Evolutionary conservation across 2,329 filamentous ascomycete species (phyloP).

Genomic region (Scytalidium sp.): DNA sequence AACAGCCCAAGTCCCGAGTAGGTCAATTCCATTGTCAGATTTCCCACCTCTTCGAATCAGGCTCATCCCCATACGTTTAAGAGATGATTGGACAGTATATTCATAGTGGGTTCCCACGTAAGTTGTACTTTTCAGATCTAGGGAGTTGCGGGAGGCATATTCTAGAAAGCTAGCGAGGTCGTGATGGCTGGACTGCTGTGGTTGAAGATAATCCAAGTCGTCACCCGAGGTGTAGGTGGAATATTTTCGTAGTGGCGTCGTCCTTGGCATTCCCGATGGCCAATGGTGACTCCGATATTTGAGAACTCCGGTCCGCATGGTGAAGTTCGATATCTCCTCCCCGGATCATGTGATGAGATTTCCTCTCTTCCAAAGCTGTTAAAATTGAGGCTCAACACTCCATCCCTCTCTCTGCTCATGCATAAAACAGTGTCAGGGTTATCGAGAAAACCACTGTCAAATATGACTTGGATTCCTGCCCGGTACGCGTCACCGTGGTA

Average conservation of each 20-base stretch:
- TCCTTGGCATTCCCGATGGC: not conserved
- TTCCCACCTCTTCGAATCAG: slow-evolving; percentile 63
- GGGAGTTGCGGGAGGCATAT: slow-evolving; percentile 53
- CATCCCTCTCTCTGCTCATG: no score
- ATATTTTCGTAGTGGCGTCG: slow-evolving; percentile 16
- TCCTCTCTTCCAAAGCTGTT: not conserved
- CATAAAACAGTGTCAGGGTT: no score
- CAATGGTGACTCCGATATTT: not conserved
- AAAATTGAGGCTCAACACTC: not conserved
- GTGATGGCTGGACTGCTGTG: slow-evolving; percentile 51
- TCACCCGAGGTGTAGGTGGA: slow-evolving; percentile 18
- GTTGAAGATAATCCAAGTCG: slow-evolving; percentile 41
- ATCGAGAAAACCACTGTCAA: no score
- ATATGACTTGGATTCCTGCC: no score
- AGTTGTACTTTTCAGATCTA: slow-evolving; percentile 54
- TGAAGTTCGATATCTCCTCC: not conserved
- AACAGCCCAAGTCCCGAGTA: slow-evolving; percentile 68
- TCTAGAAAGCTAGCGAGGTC: slow-evolving; percentile 63
- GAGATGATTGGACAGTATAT: slow-evolving; percentile 58
- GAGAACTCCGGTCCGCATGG: not conserved
- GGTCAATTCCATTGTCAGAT: slow-evolving; percentile 70
- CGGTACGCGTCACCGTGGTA: no score
- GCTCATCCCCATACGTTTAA: slow-evolving; percentile 60
- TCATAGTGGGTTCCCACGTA: slow-evolving; percentile 77
- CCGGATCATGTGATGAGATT: not conserved